Evolutionary conservation across 768 basidiomycete species (phyloP).

Genomic region (Mycena belliarum): DNA sequence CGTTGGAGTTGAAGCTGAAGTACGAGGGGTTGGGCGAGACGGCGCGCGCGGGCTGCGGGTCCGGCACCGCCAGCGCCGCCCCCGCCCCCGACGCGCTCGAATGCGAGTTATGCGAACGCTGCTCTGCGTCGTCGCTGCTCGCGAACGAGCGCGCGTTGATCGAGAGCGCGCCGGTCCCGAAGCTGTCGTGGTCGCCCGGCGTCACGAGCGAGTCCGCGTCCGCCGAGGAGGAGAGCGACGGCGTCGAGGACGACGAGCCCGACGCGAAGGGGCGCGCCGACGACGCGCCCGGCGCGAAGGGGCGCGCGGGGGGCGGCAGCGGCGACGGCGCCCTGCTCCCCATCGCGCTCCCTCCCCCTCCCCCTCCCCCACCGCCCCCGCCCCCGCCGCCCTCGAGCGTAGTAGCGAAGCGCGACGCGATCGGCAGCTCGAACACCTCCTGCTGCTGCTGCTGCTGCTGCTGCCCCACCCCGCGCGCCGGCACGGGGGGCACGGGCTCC

Average conservation of each 20-base stretch:
- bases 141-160: background rate
- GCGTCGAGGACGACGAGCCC: conserved; percentile 8
- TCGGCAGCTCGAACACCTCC: conserved; percentile 41
- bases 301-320: conserved; percentile 13
- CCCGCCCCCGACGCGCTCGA: too few species aligned
- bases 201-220: conserved; percentile 16
- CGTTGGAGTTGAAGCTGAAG: too few species aligned
- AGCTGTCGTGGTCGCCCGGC: conserved; percentile 12
- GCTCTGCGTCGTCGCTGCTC: too few species aligned
- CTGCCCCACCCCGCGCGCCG: too few species aligned
- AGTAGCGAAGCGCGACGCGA: conserved; percentile 49
- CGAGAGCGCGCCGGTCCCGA: conserved; percentile 2
- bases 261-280: conserved; percentile 12
- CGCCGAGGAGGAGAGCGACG: conserved; percentile 19
- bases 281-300: conserved; percentile 13
- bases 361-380: too few species aligned
- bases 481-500: conserved; percentile 25
- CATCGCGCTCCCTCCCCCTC: background rate
- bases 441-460: too few species aligned
- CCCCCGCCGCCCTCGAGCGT: conserved; percentile 26
- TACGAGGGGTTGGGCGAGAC: too few species aligned
- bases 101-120: too few species aligned
- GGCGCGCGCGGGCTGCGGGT: too few species aligned
- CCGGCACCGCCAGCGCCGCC: too few species aligned
- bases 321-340: conserved; percentile 11